Base-by-base conservation (phyloP, 495 filamentous ascomycete species). In the Pyrenula aspistea region DNA sequence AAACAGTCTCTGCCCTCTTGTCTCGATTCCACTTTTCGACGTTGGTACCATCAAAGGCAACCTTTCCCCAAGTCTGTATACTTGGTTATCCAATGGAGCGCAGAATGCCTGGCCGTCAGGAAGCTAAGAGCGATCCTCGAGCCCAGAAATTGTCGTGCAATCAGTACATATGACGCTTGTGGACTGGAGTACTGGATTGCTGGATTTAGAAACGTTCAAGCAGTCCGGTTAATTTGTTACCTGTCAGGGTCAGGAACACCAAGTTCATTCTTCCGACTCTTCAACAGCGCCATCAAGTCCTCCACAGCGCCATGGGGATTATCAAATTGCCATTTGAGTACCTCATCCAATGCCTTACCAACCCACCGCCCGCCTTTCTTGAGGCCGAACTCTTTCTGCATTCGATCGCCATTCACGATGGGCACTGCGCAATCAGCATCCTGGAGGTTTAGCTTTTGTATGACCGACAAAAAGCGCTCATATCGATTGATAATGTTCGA, bases 251-350 rank as follows among this genome's bases (percentile, higher is more conserved):
- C 31, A 42, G 31, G 31, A 42, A 42, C 15, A 42, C 31, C 31
- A 15, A 42, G 31, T 42, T 52, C 19, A 19, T 52, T 24, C 50
- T 24, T 52, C 19, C 19, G 8, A 8, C 19, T 10, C 50, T 24
- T 52, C 10, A 52, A 20, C 8, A 52, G n/a, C 19, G 10, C 50
- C 50, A 21, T 4, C 8, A 20, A 20, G 10, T 52, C 50, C 19
- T 52, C 50, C 8, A 52, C 50, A 8, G 8, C 8, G 8, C 19
- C 50, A 8, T 24, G 50, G 19, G 91, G 89, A 65, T 96, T 81
- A 25, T 85, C 73, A 24, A 97, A 73, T 71, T 97, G 94, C 88
- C 90, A 96, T 56, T 81, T 80, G 66, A 93, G 76, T 24, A 83
- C 82, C 15, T 85, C 70, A 8, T 87, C 82, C 50, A 93, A 64